A percentile compares a stretch with the other conserved stretches of the same genome.
Evolutionary conservation across 805 yeast genomes (phyloP).

Genomic region (Candida coleopterorum): DNA sequence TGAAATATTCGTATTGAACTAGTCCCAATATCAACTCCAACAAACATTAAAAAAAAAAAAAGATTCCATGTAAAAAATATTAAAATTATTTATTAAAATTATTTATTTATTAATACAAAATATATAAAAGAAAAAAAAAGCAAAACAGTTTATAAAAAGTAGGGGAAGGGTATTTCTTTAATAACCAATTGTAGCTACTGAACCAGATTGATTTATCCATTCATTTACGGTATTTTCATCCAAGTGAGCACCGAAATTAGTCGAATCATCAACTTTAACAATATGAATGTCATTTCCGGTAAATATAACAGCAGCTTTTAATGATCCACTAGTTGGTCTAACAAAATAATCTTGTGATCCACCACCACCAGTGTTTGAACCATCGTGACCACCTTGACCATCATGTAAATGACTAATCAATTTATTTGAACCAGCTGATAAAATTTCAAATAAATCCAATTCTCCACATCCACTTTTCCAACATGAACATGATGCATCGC

Average conservation of each 20-base stretch:
- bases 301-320: conserved; percentile 91
- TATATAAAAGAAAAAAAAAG: neutral
- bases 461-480: conserved; percentile 98
- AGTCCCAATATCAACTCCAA: conserved; percentile 45
- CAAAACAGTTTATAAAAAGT: no score
- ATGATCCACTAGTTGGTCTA: conserved; percentile 73
- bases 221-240: conserved; percentile 42
- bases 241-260: conserved; percentile 41
- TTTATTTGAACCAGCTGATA: conserved; percentile 68
- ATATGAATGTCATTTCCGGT: conserved; percentile 51
- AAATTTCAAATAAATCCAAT: conserved; percentile 88
- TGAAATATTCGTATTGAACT: conserved; percentile 42
- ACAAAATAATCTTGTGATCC: conserved; percentile 82
- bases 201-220: conserved; percentile 57
- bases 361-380: conserved; percentile 61
- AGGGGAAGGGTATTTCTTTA: no score
- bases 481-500: conserved; percentile 81
- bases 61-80: no score
- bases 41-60: conserved; percentile 1
- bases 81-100: no score
- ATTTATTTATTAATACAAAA: conserved; percentile 1
- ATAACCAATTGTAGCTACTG: conserved; percentile 33
- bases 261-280: conserved; percentile 53
- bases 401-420: conserved; percentile 79
- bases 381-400: conserved; percentile 65